phyloP scores from a whole-genome alignment of 2,329 filamentous ascomycete genomes.

The Lithohypha guttulata region DNA sequence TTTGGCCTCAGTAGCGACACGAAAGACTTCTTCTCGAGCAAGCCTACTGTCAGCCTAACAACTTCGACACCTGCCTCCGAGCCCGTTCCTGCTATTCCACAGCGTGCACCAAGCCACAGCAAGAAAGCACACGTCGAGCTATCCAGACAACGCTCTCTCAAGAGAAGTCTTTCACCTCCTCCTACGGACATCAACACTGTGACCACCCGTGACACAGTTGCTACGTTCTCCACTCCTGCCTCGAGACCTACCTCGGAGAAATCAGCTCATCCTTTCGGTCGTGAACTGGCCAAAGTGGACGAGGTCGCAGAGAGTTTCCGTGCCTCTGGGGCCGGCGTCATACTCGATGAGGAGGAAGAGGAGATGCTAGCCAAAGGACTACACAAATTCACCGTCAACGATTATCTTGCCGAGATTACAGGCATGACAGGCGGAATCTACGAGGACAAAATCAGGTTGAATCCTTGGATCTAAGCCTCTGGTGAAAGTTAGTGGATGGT shows the following conservation, averaged over 20 bases:
- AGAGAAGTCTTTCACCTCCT: slow-evolving; percentile 37
- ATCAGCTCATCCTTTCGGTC: slow-evolving; percentile 64
- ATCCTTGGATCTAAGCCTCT: slow-evolving; percentile 31
- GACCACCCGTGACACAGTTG: slow-evolving; percentile 26
- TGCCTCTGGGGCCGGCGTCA: slow-evolving; percentile 35
- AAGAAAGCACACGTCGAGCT: slow-evolving; percentile 74
- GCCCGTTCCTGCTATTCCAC: slow-evolving; percentile 58
- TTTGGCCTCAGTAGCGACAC: slow-evolving; percentile 32
- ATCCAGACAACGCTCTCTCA: slow-evolving; percentile 56
- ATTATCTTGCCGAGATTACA: slow-evolving; percentile 75
- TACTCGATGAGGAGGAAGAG: slow-evolving; percentile 60
- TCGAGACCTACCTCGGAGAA: slow-evolving; percentile 29
- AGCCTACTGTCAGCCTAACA: slow-evolving; percentile 56
- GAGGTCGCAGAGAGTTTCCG: slow-evolving; percentile 87
- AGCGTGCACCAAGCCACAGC: slow-evolving; percentile 73
- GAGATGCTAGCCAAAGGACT: slow-evolving; percentile 61
- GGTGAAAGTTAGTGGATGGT: not conserved
- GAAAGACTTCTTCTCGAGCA: slow-evolving; percentile 48
- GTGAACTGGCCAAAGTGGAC: slow-evolving; percentile 81
- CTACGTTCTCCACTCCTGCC: slow-evolving; percentile 27
- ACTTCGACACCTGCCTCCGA: slow-evolving; percentile 41
- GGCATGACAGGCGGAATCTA: slow-evolving; percentile 56
- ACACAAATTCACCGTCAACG: slow-evolving; percentile 62
- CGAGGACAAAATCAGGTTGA: slow-evolving; percentile 31
- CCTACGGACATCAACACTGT: slow-evolving; percentile 25